phyloP scores from a whole-genome alignment of 305 asterid genomes.

The Fraxinus velutina region DNA sequence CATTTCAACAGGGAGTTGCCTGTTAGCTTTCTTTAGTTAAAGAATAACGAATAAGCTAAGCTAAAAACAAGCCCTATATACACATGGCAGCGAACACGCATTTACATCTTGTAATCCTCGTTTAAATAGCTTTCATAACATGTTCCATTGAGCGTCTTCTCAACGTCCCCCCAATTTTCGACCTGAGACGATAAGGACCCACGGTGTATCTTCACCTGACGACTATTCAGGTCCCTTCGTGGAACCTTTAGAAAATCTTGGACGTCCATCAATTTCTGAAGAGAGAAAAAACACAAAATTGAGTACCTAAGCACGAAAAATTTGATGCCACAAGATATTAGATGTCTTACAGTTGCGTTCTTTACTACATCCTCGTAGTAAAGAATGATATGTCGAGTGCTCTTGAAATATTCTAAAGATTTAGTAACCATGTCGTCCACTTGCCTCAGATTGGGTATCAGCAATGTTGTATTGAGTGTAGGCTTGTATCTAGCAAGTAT shows the following conservation, averaged over 20 bases:
- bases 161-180: slow-evolving; percentile 78
- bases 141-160: slow-evolving; percentile 67
- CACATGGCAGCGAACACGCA: slow-evolving; percentile 20
- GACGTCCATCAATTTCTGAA: slow-evolving; percentile 67
- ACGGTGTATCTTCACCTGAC: slow-evolving; percentile 88
- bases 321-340: background rate
- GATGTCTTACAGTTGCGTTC: slow-evolving; percentile 62
- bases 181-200: slow-evolving; percentile 74
- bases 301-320: background rate
- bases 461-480: slow-evolving; percentile 45
- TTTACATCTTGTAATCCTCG: slow-evolving; percentile 55
- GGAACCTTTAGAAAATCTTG: slow-evolving; percentile 81
- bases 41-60: slow-evolving; percentile 50
- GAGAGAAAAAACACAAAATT: background rate
- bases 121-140: slow-evolving; percentile 59
- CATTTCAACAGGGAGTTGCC: slow-evolving; percentile 39
- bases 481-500: slow-evolving; percentile 82
- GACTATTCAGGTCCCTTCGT: slow-evolving; percentile 50
- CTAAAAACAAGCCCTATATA: slow-evolving; percentile 33
- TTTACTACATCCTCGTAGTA: slow-evolving; percentile 74
- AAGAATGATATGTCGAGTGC: slow-evolving; percentile 71
- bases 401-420: slow-evolving; percentile 66
- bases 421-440: slow-evolving; percentile 58
- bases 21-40: slow-evolving; percentile 34
- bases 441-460: slow-evolving; percentile 59